A percentile compares a stretch with the other conserved stretches of the same genome.
Conservation (phyloP, 495 filamentous ascomycete genomes). For the Podospora appendiculata region DNA sequence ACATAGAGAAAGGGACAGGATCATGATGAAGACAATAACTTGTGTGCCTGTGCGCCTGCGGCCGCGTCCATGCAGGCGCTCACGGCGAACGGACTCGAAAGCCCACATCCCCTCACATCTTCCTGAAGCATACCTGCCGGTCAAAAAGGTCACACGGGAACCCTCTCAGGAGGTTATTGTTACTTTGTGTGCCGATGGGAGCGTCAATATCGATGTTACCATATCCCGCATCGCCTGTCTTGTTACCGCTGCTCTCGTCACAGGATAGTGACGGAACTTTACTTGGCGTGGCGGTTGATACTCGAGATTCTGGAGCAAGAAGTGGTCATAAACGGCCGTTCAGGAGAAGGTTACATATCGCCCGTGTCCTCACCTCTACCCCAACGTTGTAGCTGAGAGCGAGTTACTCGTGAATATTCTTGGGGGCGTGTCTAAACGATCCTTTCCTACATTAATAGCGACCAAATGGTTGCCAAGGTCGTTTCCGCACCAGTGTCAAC, state of each 20-base stretch:
- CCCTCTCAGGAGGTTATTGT: background rate
- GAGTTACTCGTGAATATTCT: too few species aligned
- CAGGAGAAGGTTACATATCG: too few species aligned
- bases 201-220: background rate
- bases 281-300: background rate
- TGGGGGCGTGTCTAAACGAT: too few species aligned
- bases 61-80: background rate
- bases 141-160: background rate
- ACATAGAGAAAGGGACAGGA: background rate
- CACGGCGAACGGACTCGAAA: background rate
- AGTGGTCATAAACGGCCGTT: too few species aligned
- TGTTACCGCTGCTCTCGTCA: background rate
- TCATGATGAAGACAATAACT: background rate
- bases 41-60: background rate
- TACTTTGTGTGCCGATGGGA: too few species aligned
- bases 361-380: too few species aligned
- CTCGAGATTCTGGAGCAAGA: background rate
- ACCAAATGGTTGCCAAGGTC: too few species aligned
- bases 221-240: background rate
- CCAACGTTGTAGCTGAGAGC: too few species aligned
- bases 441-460: too few species aligned
- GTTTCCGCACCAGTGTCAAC: too few species aligned
- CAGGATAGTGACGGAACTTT: background rate
- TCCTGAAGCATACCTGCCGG: background rate
- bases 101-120: background rate